Base-by-base conservation (phyloP, 108 stramenopile genomes). In the Pseudonitzschia delicatissima region DNA sequence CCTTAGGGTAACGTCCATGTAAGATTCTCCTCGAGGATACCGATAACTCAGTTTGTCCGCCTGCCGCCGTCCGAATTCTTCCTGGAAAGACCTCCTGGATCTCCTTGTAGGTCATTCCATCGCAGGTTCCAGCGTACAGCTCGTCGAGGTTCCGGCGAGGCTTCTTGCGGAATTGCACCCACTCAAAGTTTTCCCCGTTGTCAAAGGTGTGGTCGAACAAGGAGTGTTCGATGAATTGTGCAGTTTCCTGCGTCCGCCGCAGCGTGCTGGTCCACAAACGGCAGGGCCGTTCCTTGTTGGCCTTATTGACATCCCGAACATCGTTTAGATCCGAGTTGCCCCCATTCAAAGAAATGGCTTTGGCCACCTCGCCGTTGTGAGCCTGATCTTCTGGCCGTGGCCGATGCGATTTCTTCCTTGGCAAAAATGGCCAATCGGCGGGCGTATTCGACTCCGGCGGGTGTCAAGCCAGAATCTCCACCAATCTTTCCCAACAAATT, bases 401-500 rank as follows among this genome's bases (percentile, higher is more conserved):
- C 13, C 33, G 32, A 23, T n/a, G 81, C 87, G 65, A 96, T 88
- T 7, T 86, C 73, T 60, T 91, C 81, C 58, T 87, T 80, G 34
- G 95, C 93, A 82, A 95, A 99, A 52, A 77, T 74, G 8, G 92
- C 96, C 45, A 99, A 77, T 57, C 89, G 88, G 28, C 82, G 71
- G 6, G 96, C 95, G 81, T 98, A 99, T 67, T 95, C 85, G 34
- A 77, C 45, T 8, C 98, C 98, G n/a, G 78, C 83, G 15, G 81
- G 81, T 4, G 88, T 89, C 26, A 98, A 81, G 29, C 91, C 88
- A n/a, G 93, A 82, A 93, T 99, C 97, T 13, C 99, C 99, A 44
- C 99, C 99, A 67, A 99, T 99, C 66, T 96, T 96, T 2, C 97
- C 97, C 47, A 93, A 73, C 62, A 96, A 72, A 66, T 99, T 99